phyloP scores from a whole-genome alignment of 768 basidiomycete species.

The Russula sp. region DNA sequence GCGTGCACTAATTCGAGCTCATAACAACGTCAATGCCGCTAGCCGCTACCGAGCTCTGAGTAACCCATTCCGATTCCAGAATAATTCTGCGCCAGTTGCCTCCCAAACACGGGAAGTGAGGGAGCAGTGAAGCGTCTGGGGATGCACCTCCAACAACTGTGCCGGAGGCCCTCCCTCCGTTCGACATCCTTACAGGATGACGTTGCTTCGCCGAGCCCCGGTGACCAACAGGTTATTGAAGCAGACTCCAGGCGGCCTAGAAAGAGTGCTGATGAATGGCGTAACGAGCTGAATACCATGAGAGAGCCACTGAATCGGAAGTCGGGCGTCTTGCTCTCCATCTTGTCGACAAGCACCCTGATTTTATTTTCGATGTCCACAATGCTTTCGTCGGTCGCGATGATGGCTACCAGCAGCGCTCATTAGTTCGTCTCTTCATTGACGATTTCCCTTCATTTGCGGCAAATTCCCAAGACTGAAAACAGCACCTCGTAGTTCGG shows the following conservation, averaged over 20 bases:
- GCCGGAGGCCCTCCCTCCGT: slow-evolving; percentile 22
- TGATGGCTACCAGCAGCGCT: slow-evolving; percentile 56
- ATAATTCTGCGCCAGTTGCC: slow-evolving; percentile 54
- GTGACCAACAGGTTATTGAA: neutral
- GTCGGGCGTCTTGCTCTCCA: slow-evolving; percentile 69
- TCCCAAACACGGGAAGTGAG: slow-evolving; percentile 33
- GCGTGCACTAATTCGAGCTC: slow-evolving; percentile 75
- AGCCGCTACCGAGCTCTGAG: slow-evolving; percentile 87
- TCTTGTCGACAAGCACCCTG: slow-evolving; percentile 83
- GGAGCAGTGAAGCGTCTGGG: slow-evolving; percentile 24
- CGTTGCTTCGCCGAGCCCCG: no score
- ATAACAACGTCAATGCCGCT: slow-evolving; percentile 86
- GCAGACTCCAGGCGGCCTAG: slow-evolving; percentile 23
- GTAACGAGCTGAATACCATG: slow-evolving; percentile 58
- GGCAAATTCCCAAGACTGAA: no score
- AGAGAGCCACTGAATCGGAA: slow-evolving; percentile 63
- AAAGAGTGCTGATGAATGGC: slow-evolving; percentile 61
- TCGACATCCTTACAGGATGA: slow-evolving; percentile 36
- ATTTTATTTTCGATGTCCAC: slow-evolving; percentile 85
- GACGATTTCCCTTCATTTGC: no score
- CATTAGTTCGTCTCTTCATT: slow-evolving; percentile 68
- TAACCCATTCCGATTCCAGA: slow-evolving; percentile 74
- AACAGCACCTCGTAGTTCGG: no score
- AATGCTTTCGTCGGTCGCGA: slow-evolving; percentile 70
- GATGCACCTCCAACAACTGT: slow-evolving; percentile 24